Conservation (phyloP, 2,329 filamentous ascomycete species). For the Aspergillus hortae region DNA sequence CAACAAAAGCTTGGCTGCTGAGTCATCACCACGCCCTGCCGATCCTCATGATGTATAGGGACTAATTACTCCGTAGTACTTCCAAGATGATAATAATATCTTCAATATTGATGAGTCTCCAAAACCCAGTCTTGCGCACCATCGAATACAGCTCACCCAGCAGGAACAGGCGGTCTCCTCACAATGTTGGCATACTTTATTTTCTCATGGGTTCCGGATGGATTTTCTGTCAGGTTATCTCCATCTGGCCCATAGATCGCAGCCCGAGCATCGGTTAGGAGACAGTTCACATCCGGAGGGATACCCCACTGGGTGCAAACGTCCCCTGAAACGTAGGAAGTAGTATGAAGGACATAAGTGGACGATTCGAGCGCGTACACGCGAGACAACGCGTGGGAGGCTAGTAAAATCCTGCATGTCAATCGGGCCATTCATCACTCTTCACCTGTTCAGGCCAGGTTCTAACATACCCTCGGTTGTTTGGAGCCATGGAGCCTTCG, state of each 20-base stretch:
- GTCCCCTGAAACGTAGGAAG: constrained; percentile 44
- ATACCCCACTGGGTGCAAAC: constrained; percentile 24
- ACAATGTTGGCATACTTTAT: constrained; percentile 49
- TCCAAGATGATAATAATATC: constrained; percentile 4
- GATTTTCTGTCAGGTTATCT: constrained; percentile 32
- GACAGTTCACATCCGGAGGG: constrained; percentile 42
- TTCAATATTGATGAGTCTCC: constrained; percentile 18
- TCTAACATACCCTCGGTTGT: constrained; percentile 10
- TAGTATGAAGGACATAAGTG: constrained; percentile 54
- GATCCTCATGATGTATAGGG: too few species aligned
- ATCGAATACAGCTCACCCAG: too few species aligned
- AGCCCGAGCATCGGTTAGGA: constrained; percentile 42
- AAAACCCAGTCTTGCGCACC: too few species aligned
- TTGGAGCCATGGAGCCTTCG: too few species aligned
- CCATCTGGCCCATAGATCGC: constrained; percentile 53
- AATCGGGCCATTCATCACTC: too few species aligned
- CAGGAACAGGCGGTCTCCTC: constrained; percentile 26
- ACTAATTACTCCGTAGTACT: too few species aligned
- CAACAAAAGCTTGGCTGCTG: too few species aligned
- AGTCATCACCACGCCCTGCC: too few species aligned
- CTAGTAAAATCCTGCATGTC: too few species aligned
- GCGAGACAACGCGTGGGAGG: constrained; percentile 40
- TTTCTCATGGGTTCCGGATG: constrained; percentile 38
- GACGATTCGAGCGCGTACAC: constrained; percentile 57
- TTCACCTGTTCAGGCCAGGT: neutral